Evolutionary conservation across 164 flowering plant genomes (phyloP), one percentile per base, ranked within the genome.

Genomic region (Nymphaea colorata): DNA sequence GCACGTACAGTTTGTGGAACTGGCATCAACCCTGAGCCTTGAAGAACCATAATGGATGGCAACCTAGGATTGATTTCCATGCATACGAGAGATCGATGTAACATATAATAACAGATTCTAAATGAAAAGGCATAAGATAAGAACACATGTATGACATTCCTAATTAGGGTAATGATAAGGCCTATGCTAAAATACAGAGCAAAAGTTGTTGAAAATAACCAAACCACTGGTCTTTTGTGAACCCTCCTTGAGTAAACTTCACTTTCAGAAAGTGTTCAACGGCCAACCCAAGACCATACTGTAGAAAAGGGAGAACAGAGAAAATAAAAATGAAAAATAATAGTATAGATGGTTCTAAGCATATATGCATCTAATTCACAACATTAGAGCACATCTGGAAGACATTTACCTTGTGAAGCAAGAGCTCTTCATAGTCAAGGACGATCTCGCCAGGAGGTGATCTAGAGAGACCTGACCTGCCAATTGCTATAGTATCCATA

Each of bases 1-100:
- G 65, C 55, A 59, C 66, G 61, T 36, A 61, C 51, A 16, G 69
- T 66, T 47, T 61, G 74, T 17, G 66, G 66, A 61, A 62, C 74
- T 61, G 74, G 69, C 61, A 41, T 66, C 60, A 71, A 18, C 44
- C 69, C 73, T 66, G 69, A 42, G 16, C 73, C 73, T 65, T 44
- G 73, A 5, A 71, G 73, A 61, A 71, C 61, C 51, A 71, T 59
- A 7, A 65, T 60, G 61, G 72, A 70, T 43, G 72, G 72, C 42
- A 70, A 70, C 72, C 72, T 70, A 65, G 59, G 4, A 69, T 57
- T n/a, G 16, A 59, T 16, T 57, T 59, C 44, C 62, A 59, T 42
- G 14, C 18, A 15, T 41, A 11, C 59, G 8, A 59, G 47, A 4
- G 53, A 67, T 25, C 4, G 2, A 61, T 11, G 63, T n/a, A n/a